Evolutionary conservation across 768 basidiomycete species (phyloP).

Genomic region (Vararia minispora): DNA sequence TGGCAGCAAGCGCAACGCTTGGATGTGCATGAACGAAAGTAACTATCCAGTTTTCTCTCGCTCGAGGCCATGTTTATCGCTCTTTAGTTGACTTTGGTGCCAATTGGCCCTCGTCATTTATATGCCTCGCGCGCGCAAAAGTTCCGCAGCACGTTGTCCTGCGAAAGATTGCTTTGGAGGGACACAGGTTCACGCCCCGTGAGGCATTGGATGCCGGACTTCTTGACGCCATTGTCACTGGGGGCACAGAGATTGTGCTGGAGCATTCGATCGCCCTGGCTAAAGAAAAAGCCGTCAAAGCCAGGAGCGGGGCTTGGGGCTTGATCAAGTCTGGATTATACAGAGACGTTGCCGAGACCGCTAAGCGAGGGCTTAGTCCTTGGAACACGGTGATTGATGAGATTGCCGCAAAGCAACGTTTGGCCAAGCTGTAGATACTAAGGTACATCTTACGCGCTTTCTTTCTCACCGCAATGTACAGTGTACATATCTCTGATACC

Average conservation of each 20-base stretch:
- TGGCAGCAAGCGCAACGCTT: constrained; percentile 64
- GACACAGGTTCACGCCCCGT: constrained; percentile 61
- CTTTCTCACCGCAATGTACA: too few relatives aligned
- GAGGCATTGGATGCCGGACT: constrained; percentile 61
- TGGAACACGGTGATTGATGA: constrained; percentile 32
- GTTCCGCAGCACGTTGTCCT: constrained; percentile 44
- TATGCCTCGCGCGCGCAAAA: constrained; percentile 52
- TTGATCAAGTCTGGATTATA: constrained; percentile 64
- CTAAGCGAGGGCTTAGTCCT: constrained; percentile 23
- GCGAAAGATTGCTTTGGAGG: constrained; percentile 71
- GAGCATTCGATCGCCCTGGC: constrained; percentile 57
- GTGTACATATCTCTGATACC: too few relatives aligned
- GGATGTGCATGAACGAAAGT: constrained; percentile 90
- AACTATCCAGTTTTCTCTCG: not conserved
- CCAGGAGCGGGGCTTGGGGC: constrained; percentile 58
- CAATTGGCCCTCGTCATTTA: constrained; percentile 63
- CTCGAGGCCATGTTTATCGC: constrained; percentile 18
- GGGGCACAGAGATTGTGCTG: constrained; percentile 47
- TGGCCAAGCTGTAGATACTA: constrained; percentile 20
- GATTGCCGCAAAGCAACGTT: constrained; percentile 35
- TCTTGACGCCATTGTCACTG: constrained; percentile 58
- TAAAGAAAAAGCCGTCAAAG: constrained; percentile 35
- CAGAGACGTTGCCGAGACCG: constrained; percentile 36
- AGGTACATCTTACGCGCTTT: too few relatives aligned
- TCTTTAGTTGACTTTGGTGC: constrained; percentile 71